Conservation (phyloP, 73 alveolate species). For the Strombidium stylifer region DNA sequence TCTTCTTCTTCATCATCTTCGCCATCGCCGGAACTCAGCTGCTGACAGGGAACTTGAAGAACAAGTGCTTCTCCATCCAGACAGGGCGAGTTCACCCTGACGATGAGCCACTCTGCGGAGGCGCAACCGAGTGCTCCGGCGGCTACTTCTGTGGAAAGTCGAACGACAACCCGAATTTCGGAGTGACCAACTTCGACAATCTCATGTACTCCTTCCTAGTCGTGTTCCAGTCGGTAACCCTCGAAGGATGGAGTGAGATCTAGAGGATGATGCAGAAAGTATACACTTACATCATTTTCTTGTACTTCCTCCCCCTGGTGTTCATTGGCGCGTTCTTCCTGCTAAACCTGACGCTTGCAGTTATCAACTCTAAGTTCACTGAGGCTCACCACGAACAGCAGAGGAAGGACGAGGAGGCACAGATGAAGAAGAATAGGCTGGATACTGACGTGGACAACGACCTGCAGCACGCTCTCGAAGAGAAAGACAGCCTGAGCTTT, state of each 20-base stretch:
- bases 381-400: constrained; percentile 12
- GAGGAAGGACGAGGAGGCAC: constrained; percentile 17
- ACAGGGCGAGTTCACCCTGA: constrained; percentile 51
- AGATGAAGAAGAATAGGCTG: constrained; percentile 1
- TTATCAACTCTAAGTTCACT: constrained; percentile 83
- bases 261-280: constrained; percentile 64
- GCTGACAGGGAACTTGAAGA: constrained; percentile 85
- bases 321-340: constrained; percentile 90
- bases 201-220: constrained; percentile 28
- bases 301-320: constrained; percentile 75
- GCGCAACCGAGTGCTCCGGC: constrained; percentile 49
- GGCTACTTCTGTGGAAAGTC: constrained; percentile 56
- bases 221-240: constrained; percentile 62
- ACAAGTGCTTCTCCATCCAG: constrained; percentile 72
- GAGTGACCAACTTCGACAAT: constrained; percentile 58
- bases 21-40: constrained; percentile 94
- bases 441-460: too few species aligned
- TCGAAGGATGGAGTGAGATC: constrained; percentile 90
- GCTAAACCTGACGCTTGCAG: constrained; percentile 88
- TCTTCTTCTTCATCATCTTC: constrained; percentile 88
- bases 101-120: constrained; percentile 40
- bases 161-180: constrained; percentile 44
- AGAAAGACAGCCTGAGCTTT: not conserved
- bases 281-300: constrained; percentile 49
- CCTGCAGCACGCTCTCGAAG: not conserved